Evolutionary conservation across 2,329 filamentous ascomycete genomes (phyloP), one percentile per base, ranked within the genome.

Genomic region (Pestalotiopsis sp.): DNA sequence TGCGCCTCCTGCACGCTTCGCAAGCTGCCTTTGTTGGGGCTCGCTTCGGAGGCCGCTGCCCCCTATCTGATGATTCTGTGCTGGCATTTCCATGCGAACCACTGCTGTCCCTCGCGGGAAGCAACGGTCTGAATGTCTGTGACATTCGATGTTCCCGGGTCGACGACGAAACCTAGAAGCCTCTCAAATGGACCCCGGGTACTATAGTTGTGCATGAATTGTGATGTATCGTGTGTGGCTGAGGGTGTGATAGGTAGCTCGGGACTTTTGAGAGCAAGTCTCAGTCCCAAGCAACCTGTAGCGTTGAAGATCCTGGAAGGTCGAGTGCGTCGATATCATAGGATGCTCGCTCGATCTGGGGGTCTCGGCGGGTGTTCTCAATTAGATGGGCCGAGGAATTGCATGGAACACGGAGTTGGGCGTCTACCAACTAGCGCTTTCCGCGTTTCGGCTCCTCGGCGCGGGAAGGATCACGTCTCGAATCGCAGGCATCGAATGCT

Each of bases 1-100:
- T 70, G 31, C 66, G 36, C 17, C 49, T 65, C 12, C 66, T 56
- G 41, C 69, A 70, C 13, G 69, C 69, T 61, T 70, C 69, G 31
- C 69, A 70, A 23, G 69, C 69, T 12, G 69, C 69, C 45, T 68
- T 69, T 39, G 52, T 68, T 11, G 68, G 56, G 25, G 66, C 57
- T 17, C 68, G 49, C 66, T 67, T 69, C 5, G 66, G 25, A 7
- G 41, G 27, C n/a, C 41, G 68, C 14, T 56, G 45, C 11, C 36
- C 45, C 14, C 49, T 27, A 31, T 39, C 58, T 14, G 63, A 31
- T 20, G 52, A 65, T 31, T 68, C 60, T 49, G 60, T 36, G 61
- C 60, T 65, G 4, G 52, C 62, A 27, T 38, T 62, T 3, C 58
- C 66, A 31, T 59, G 66, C 23, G 63, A 41, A 66, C 68, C 62